Evolutionary conservation across 345 rosid genomes (phyloP).

Genomic region (Erysimum cheiranthoides): DNA sequence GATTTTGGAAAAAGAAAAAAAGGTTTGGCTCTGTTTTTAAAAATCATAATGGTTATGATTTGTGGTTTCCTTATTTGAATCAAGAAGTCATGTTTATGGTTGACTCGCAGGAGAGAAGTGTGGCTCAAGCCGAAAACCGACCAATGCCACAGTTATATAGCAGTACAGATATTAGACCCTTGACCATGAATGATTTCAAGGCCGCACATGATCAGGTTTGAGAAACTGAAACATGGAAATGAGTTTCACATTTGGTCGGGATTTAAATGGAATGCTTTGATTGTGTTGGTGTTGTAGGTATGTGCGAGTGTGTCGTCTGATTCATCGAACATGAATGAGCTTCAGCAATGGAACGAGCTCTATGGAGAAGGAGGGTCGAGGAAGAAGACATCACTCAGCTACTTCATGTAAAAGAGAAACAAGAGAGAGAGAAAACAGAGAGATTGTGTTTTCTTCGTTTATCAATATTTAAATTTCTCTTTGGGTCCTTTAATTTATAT

Average conservation of each 20-base stretch:
- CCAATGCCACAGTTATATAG: conserved; percentile 65
- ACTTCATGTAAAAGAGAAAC: conserved; percentile 77
- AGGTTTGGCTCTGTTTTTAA: conserved; percentile 57
- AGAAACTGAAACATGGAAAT: neutral
- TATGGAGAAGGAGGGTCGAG: conserved; percentile 99
- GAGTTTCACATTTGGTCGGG: neutral
- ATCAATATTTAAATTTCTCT: conserved; percentile 2
- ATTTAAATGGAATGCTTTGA: neutral
- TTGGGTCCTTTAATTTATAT: conserved; percentile 14
- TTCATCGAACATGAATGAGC: conserved; percentile 89
- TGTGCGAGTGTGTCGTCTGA: conserved; percentile 99
- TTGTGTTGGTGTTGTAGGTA: conserved; percentile 54
- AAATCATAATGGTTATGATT: neutral
- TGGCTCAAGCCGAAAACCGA: conserved; percentile 68
- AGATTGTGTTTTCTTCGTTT: neutral
- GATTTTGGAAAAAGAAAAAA: conserved; percentile 84
- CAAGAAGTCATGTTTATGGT: neutral
- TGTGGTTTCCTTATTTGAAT: neutral
- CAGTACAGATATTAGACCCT: conserved; percentile 72
- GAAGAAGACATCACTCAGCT: conserved; percentile 85
- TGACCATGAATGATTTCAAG: conserved; percentile 87
- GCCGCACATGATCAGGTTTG: conserved; percentile 92
- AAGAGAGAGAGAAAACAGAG: conserved; percentile 20
- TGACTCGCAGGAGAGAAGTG: conserved; percentile 65
- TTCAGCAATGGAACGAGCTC: conserved; percentile 91